Evolutionary conservation across 2,329 filamentous ascomycete species (phyloP), one percentile per base, ranked within the genome.

Genomic region (Sclerotinia trifoliorum): DNA sequence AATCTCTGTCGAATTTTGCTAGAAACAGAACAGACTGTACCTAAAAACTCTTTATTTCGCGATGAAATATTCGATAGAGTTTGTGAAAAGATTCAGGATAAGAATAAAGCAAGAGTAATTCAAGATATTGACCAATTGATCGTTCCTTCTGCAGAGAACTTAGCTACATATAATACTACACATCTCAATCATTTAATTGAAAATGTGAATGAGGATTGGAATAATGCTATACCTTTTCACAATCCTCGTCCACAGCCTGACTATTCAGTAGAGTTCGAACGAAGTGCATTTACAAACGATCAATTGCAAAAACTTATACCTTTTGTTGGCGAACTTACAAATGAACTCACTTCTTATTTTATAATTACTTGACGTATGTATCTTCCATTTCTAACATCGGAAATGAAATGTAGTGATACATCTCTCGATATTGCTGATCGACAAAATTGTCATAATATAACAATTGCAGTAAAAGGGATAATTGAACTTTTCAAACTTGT

Each of bases 361-460:
- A 80, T 82, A 77, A 79, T 73, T 11, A 84, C 80, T 15, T 80
- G 78, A 65, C 75, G 79, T 6, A 83, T 84, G 77, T 82, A 80
- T 75, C 83, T 85, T 70, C 81, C 81, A 3, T 85, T 84, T 70
- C 75, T 85, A 0, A 80, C 80, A 0, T 82, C 79, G 73, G 80
- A 85, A 72, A 81, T 83, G 0, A 83, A 83, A 73, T 82, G 79
- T 69, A 78, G 80, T 57, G 73, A 75, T 44, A 75, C 70, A 35
- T 76, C 72, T 1, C 79, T 82, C 7, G 75, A 80, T 62, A 66
- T 79, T 17, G 79, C 79, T 2, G 78, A 81, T 68, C 75, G 69
- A 66, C 65, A 73, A 46, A 73, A 81, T 73, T 78, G 77, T 55
- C 77, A 81, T 48, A 81, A 78, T 71, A 80, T 79, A 77, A 79